phyloP scores from a whole-genome alignment of 2,329 filamentous ascomycete species.

The Ceratocystis colombiana region DNA sequence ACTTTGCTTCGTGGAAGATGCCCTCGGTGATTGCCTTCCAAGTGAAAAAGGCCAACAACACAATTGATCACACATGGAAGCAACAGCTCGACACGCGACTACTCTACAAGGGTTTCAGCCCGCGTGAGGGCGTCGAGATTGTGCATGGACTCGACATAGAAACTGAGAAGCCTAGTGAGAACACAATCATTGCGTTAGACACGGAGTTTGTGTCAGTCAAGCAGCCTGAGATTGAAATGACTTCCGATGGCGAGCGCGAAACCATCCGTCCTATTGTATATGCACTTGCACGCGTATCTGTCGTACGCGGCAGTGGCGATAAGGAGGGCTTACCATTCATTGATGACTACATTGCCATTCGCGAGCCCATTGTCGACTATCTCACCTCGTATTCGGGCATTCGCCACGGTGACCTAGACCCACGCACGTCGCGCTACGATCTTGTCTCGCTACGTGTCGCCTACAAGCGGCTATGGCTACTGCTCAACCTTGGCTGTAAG shows the following conservation, averaged over 20 bases:
- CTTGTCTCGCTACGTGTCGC: slow-evolving; percentile 80
- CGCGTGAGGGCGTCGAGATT: slow-evolving; percentile 37
- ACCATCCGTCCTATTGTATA: slow-evolving; percentile 86
- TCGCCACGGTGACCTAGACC: slow-evolving; percentile 72
- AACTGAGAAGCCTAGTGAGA: slow-evolving; percentile 56
- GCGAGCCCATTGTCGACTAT: slow-evolving; percentile 88
- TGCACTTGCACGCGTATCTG: slow-evolving; percentile 84
- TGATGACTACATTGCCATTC: slow-evolving; percentile 90
- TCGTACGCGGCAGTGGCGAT: slow-evolving; percentile 69
- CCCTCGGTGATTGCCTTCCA: slow-evolving; percentile 85
- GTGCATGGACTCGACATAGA: slow-evolving; percentile 49
- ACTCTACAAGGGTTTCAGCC: slow-evolving; percentile 58
- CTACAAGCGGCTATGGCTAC: slow-evolving; percentile 96
- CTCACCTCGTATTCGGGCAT: slow-evolving; percentile 92
- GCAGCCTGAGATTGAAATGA: slow-evolving; percentile 90
- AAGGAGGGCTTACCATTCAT: slow-evolving; percentile 81
- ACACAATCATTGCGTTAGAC: slow-evolving; percentile 77
- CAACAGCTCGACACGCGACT: slow-evolving; percentile 71
- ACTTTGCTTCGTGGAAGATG: slow-evolving; percentile 85
- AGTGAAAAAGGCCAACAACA: slow-evolving; percentile 67
- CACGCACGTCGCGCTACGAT: slow-evolving; percentile 65
- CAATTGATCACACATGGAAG: slow-evolving; percentile 80
- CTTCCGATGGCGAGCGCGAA: slow-evolving; percentile 82
- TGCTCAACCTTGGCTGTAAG: slow-evolving; percentile 85
- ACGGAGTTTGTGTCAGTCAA: slow-evolving; percentile 93